Evolutionary conservation across 1,284 basidiomycete genomes (phyloP).

Genomic region (Malassezia japonica): DNA sequence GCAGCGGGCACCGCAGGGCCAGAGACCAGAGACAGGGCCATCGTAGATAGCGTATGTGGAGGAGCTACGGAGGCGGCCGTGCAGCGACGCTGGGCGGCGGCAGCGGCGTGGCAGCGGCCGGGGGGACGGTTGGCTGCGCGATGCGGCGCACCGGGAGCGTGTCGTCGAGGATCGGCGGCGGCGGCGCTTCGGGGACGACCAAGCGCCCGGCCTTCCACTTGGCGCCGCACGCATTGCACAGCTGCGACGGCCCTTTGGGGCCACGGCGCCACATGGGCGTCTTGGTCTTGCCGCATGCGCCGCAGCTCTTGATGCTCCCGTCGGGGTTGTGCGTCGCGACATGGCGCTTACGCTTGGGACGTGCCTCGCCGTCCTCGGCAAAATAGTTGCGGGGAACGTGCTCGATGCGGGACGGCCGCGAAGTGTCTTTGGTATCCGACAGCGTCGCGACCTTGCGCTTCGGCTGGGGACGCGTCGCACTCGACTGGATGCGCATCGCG

Average conservation of each 20-base stretch:
- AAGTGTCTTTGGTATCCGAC: constrained; percentile 7
- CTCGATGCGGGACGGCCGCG: neutral
- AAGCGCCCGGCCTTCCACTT: constrained; percentile 44
- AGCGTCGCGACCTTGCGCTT: constrained; percentile 34
- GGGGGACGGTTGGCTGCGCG: too few species aligned
- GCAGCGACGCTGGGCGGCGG: too few species aligned
- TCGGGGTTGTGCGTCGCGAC: constrained; percentile 46
- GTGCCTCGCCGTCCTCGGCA: constrained; percentile 6
- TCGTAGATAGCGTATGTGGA: too few species aligned
- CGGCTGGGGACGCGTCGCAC: constrained; percentile 31
- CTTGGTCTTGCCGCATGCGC: constrained; percentile 41
- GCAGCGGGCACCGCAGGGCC: constrained; percentile 19
- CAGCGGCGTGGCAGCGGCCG: too few species aligned
- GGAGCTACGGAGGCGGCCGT: too few species aligned
- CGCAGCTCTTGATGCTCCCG: constrained; percentile 42
- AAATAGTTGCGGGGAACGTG: neutral
- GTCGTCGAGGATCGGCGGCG: constrained; percentile 31
- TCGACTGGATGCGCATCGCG: constrained; percentile 26
- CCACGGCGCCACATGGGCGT: constrained; percentile 46
- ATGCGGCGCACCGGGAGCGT: constrained; percentile 16
- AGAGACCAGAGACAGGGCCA: too few species aligned
- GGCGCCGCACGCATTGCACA: constrained; percentile 45
- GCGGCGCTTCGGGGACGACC: constrained; percentile 38
- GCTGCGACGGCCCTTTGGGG: constrained; percentile 36
- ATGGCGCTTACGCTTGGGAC: constrained; percentile 41